Base-by-base conservation (phyloP, 1,284 basidiomycete genomes). In the Stereum hirsutum region DNA sequence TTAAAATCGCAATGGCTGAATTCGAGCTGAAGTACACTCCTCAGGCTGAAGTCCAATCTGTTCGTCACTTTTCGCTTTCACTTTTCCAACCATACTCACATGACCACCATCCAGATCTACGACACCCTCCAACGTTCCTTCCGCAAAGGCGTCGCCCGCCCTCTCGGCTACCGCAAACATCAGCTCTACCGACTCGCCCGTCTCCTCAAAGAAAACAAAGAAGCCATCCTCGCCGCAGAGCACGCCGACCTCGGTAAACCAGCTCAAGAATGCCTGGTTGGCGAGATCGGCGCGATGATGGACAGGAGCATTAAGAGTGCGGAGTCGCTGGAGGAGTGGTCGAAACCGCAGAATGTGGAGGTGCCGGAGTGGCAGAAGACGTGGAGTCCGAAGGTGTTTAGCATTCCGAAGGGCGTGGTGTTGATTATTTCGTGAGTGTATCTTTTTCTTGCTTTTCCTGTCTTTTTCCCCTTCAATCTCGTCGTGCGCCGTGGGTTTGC, bases 121-220 rank as follows among this genome's bases (percentile, higher is more conserved):
- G 58, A 57, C 7, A 60, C 62, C 2, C 60, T 83, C 10, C 59
- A 62, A 34, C 54, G 55, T 36, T 70, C 72, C 10, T 84, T 81
- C 61, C 57, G 62, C 15, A 61, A 69, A 5, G 68, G 71, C 17
- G 69, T 64, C 44, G 78, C 78, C 4, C 64, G 68, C 21, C 59
- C 70, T 10, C 54, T 81, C 39, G 65, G 63, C 31, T 84, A 76
- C 57, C 65, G 81, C 31, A 69, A 75, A 48, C 69, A 70, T 44
- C 79, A 83, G 60, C 69, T 84, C 41, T 71, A 78, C 51, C 75
- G 79, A 58, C 64, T 85, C 32, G 73, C 71, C 10, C 80, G 70
- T 46, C 58, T 83, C 55, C 52, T 82, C 41, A 66, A 78, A 46
- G 81, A 85, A 50, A 81, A 85, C 57, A 55, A 62, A 34, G 57